Evolutionary conservation across 2,329 filamentous ascomycete species (phyloP).

Genomic region (Pseudopyricularia javanii): DNA sequence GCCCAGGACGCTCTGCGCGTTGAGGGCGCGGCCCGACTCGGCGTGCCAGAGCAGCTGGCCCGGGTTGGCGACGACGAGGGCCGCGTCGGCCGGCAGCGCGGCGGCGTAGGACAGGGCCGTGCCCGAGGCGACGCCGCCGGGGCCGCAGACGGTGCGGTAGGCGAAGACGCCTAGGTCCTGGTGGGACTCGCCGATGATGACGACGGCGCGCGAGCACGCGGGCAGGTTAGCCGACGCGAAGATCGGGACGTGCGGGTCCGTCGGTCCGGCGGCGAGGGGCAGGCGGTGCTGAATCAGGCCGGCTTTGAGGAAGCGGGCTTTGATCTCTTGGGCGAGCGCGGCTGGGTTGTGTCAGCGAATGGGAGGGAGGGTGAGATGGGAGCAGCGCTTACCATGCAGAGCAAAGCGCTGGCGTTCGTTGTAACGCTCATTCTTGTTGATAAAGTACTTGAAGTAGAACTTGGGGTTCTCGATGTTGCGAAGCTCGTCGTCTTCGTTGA

Average conservation of each 20-base stretch:
- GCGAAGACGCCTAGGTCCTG: constrained; percentile 69
- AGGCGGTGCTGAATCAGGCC: constrained; percentile 50
- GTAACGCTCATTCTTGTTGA: constrained; percentile 61
- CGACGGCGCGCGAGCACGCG: constrained; percentile 48
- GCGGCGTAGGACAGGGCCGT: constrained; percentile 53
- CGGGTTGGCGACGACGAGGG: constrained; percentile 64
- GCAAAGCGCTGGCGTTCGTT: constrained; percentile 65
- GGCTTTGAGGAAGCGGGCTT: constrained; percentile 45
- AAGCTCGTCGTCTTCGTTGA: constrained; percentile 66
- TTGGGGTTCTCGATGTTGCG: constrained; percentile 56
- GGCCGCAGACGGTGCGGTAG: constrained; percentile 50
- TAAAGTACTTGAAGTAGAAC: constrained; percentile 61
- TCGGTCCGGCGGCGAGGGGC: constrained; percentile 35
- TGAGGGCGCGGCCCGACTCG: constrained; percentile 46
- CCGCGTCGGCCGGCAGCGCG: constrained; percentile 32
- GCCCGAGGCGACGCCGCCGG: constrained; percentile 57
- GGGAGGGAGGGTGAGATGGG: not conserved
- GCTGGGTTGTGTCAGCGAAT: constrained; percentile 25
- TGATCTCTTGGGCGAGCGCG: constrained; percentile 49
- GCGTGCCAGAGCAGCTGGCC: constrained; percentile 71
- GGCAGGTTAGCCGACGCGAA: constrained; percentile 43
- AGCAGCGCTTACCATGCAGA: constrained; percentile 48
- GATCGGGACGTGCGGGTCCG: constrained; percentile 55
- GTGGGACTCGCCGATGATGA: constrained; percentile 60
- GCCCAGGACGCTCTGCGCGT: constrained; percentile 38